These are phyloP conservation scores for Oxyria digyna DNA, from an alignment of 148 eudicot species.

Conservation along the genomic window DNA sequence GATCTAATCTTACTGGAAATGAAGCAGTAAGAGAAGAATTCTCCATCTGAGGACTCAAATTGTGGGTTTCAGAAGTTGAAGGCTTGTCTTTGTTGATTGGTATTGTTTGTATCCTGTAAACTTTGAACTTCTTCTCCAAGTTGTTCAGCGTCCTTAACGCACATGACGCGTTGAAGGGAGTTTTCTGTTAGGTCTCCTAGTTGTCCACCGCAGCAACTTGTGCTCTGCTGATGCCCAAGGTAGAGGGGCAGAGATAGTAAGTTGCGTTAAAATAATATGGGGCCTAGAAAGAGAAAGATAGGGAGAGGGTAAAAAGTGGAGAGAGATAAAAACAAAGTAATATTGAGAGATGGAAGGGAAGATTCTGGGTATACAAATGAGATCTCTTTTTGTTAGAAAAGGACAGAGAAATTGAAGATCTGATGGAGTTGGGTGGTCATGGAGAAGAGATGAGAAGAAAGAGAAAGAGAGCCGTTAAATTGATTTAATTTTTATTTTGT, in stretches of 20 bases:
- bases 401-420: slow-evolving; percentile 1
- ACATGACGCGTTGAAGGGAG: slow-evolving; percentile 23
- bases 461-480: slow-evolving; percentile 14
- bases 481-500: background rate
- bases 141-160: slow-evolving; percentile 46
- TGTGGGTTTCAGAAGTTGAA: slow-evolving; percentile 13
- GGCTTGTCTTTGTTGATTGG: slow-evolving; percentile 6
- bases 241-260: background rate
- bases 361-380: slow-evolving; percentile 24
- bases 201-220: slow-evolving; percentile 20
- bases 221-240: slow-evolving; percentile 21
- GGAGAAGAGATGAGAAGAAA: background rate
- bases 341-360: slow-evolving; percentile 7
- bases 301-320: background rate
- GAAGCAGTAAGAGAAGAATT: slow-evolving; percentile 22
- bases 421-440: background rate
- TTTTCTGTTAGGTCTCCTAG: slow-evolving; percentile 8
- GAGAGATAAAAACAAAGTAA: background rate
- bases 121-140: slow-evolving; percentile 26
- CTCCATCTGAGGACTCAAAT: slow-evolving; percentile 27
- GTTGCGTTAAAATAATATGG: background rate
- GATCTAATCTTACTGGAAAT: slow-evolving; percentile 32
- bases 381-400: slow-evolving; percentile 12
- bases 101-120: slow-evolving; percentile 12
- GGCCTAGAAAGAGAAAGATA: background rate